Evolutionary conservation across 768 basidiomycete genomes (phyloP).

Genomic region (Tylopilus sp.): DNA sequence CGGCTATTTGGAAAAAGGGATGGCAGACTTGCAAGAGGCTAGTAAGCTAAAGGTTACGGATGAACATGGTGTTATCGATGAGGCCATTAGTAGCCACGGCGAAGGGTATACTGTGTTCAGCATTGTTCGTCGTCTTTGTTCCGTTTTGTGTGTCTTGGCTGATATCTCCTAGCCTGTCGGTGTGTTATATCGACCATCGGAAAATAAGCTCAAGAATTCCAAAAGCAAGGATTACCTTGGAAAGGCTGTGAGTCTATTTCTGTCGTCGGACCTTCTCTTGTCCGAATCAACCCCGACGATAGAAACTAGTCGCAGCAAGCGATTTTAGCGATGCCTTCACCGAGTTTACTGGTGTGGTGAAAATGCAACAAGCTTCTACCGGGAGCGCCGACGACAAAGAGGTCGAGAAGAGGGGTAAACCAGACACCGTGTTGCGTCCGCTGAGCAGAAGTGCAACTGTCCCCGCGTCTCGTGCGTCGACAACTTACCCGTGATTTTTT

Average conservation of each 20-base stretch:
- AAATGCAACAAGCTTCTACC: constrained; percentile 49
- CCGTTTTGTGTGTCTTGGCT: background rate
- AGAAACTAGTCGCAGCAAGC: constrained; percentile 86
- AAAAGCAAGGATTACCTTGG: constrained; percentile 87
- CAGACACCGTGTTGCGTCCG: too few relatives aligned
- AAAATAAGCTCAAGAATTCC: constrained; percentile 86
- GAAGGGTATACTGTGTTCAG: constrained; percentile 91
- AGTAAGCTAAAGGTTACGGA: constrained; percentile 67
- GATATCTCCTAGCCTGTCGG: constrained; percentile 66
- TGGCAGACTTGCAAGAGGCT: constrained; percentile 71
- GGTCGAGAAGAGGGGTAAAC: background rate
- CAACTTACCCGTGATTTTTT: too few relatives aligned
- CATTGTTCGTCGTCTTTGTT: constrained; percentile 57
- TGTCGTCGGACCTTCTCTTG: background rate
- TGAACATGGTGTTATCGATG: constrained; percentile 89
- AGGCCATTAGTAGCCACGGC: constrained; percentile 78
- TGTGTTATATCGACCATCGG: constrained; percentile 84
- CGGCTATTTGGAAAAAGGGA: constrained; percentile 58
- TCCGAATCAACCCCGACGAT: constrained; percentile 6
- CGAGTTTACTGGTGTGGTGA: constrained; percentile 74
- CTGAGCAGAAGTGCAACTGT: constrained; percentile 55
- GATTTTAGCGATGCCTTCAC: constrained; percentile 75
- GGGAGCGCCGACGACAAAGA: constrained; percentile 21
- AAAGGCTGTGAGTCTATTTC: constrained; percentile 65
- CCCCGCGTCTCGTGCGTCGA: constrained; percentile 34